Conservation (phyloP, 768 basidiomycete genomes). For the Termitomyces sp. region DNA sequence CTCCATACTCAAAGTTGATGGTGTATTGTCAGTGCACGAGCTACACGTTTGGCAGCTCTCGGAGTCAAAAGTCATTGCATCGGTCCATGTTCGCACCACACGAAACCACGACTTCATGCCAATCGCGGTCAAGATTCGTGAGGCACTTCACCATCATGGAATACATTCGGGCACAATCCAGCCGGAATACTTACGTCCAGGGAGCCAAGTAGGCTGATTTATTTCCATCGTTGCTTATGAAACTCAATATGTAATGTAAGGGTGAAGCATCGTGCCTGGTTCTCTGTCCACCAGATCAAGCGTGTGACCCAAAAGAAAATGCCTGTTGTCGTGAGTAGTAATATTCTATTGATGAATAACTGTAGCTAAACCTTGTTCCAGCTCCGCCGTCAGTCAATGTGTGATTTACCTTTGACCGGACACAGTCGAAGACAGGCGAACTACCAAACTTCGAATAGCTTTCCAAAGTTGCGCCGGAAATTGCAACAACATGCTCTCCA, state of each 20-base stretch:
- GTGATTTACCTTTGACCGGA: constrained; percentile 1
- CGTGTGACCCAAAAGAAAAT: constrained; percentile 65
- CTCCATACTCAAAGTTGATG: constrained; percentile 31
- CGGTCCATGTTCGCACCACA: constrained; percentile 88
- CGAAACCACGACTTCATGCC: constrained; percentile 88
- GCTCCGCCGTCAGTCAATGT: constrained; percentile 48
- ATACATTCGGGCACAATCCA: constrained; percentile 96
- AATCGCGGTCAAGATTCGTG: constrained; percentile 78
- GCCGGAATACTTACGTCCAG: constrained; percentile 66
- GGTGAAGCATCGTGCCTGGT: constrained; percentile 63
- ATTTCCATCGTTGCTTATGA: neutral
- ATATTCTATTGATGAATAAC: constrained; percentile 1
- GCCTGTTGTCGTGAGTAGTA: constrained; percentile 73
- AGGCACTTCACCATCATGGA: constrained; percentile 82
- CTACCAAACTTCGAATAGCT: neutral
- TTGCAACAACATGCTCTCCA: too few relatives aligned
- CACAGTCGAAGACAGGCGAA: neutral
- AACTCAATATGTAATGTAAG: constrained; percentile 16
- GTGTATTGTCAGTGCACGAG: constrained; percentile 13
- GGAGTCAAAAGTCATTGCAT: constrained; percentile 91
- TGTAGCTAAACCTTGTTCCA: constrained; percentile 17
- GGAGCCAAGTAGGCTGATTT: constrained; percentile 28
- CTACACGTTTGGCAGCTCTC: constrained; percentile 65
- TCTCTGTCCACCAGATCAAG: constrained; percentile 63
- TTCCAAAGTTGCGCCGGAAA: neutral